Conservation (phyloP, 1,139 yeast genomes). For the Yamadazyma atlantica region DNA sequence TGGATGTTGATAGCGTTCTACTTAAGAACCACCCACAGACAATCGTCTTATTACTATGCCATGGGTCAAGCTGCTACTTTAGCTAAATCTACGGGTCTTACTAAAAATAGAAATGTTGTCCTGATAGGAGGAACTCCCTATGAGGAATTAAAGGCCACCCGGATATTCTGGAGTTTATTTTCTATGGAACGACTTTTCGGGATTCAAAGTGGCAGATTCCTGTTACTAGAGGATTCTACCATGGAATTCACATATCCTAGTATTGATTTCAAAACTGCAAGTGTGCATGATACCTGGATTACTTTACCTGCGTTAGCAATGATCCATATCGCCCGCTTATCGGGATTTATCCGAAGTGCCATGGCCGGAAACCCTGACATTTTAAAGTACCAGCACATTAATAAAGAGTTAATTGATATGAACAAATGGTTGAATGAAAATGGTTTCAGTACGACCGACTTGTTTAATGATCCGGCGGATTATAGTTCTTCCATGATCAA, state of each 20-base stretch:
- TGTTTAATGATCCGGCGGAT: slow-evolving; percentile 21
- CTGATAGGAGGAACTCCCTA: slow-evolving; percentile 31
- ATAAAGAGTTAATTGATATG: slow-evolving; percentile 30
- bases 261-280: slow-evolving; percentile 27
- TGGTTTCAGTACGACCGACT: slow-evolving; percentile 35
- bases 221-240: slow-evolving; percentile 37
- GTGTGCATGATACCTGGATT: slow-evolving; percentile 51
- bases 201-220: slow-evolving; percentile 55
- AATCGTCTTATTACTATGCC: slow-evolving; percentile 54
- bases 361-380: slow-evolving; percentile 26
- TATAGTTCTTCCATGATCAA: slow-evolving; percentile 25
- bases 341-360: slow-evolving; percentile 35
- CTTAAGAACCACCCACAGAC: slow-evolving; percentile 56
- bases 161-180: slow-evolving; percentile 60
- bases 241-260: slow-evolving; percentile 34
- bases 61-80: slow-evolving; percentile 55
- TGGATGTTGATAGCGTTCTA: slow-evolving; percentile 59
- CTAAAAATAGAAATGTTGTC: slow-evolving; percentile 17
- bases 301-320: slow-evolving; percentile 51
- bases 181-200: slow-evolving; percentile 56
- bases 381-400: slow-evolving; percentile 34
- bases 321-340: slow-evolving; percentile 42
- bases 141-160: slow-evolving; percentile 49
- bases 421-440: slow-evolving; percentile 36
- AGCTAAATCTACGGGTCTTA: slow-evolving; percentile 58